These are phyloP conservation scores for Meredithiella fracta DNA, from an alignment of 2,329 filamentous ascomycete genomes.

Conservation along the genomic window DNA sequence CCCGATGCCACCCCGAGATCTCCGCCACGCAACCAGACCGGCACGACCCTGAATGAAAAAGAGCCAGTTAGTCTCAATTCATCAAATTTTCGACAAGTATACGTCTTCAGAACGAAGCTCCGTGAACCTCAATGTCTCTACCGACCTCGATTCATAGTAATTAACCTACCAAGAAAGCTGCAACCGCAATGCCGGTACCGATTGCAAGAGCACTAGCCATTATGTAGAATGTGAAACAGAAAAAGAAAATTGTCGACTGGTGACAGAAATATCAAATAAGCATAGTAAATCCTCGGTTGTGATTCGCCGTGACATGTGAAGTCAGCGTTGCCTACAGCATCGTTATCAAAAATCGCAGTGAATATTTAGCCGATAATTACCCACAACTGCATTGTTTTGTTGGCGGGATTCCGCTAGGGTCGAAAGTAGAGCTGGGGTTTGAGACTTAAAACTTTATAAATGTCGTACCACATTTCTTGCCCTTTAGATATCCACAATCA, in stretches of 20 bases:
- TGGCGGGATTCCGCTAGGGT: background rate
- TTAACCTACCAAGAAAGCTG: slow-evolving; percentile 34
- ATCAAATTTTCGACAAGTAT: too few species aligned
- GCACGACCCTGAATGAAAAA: slow-evolving; percentile 56
- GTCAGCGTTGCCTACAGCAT: background rate
- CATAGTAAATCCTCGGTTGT: background rate
- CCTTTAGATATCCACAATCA: too few species aligned
- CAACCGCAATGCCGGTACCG: slow-evolving; percentile 33
- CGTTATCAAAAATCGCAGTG: slow-evolving; percentile 8
- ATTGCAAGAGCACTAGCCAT: slow-evolving; percentile 31
- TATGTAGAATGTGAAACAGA: slow-evolving; percentile 5
- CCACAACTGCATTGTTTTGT: background rate
- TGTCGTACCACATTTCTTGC: too few species aligned
- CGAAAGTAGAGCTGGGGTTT: too few species aligned
- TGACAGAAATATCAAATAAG: background rate
- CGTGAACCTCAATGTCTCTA: too few species aligned
- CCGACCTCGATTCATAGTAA: background rate
- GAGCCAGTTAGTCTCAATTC: background rate
- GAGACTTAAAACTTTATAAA: too few species aligned
- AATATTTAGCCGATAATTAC: slow-evolving; percentile 6
- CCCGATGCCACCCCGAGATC: slow-evolving; percentile 61
- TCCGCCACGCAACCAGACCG: slow-evolving; percentile 72
- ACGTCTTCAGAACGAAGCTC: too few species aligned
- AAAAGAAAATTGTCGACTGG: background rate
- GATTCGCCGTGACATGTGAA: background rate